Conservation (phyloP, 2,329 filamentous ascomycete species). For the Claviceps sp. region DNA sequence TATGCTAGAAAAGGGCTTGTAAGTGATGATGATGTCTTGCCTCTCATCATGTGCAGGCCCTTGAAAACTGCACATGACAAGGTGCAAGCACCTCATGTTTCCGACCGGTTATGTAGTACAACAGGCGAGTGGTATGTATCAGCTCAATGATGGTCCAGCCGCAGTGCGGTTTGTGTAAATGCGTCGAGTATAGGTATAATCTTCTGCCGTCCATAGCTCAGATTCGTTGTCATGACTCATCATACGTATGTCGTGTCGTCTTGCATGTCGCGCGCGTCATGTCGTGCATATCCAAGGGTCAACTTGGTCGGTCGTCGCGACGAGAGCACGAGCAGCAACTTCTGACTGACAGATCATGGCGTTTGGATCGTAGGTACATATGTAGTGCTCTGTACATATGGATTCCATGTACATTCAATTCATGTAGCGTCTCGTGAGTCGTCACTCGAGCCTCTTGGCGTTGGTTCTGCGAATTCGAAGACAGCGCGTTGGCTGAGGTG, state of each 20-base stretch:
- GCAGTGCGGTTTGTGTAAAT: background rate
- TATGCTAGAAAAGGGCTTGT: background rate
- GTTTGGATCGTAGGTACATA: background rate
- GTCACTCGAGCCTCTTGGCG: too few species aligned
- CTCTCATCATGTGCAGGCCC: background rate
- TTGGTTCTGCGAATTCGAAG: too few species aligned
- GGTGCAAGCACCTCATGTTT: conserved; percentile 3
- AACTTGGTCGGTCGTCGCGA: too few species aligned
- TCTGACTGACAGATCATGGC: background rate
- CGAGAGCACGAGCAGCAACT: too few species aligned
- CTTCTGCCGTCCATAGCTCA: too few species aligned
- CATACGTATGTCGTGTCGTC: too few species aligned
- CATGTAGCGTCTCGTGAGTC: too few species aligned
- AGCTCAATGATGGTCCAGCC: background rate
- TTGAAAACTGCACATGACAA: background rate
- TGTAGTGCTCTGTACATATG: background rate
- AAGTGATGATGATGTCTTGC: conserved; percentile 3
- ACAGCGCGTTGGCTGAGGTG: too few species aligned
- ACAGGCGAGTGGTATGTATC: background rate
- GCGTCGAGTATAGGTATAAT: too few species aligned
- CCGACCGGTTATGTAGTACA: background rate
- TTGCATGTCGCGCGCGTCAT: too few species aligned
- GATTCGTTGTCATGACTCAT: too few species aligned
- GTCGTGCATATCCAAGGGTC: too few species aligned
- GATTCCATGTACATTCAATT: background rate